Conservation (phyloP, 225 moss, liverwort and hornwort species). For the Asterella californica region DNA sequence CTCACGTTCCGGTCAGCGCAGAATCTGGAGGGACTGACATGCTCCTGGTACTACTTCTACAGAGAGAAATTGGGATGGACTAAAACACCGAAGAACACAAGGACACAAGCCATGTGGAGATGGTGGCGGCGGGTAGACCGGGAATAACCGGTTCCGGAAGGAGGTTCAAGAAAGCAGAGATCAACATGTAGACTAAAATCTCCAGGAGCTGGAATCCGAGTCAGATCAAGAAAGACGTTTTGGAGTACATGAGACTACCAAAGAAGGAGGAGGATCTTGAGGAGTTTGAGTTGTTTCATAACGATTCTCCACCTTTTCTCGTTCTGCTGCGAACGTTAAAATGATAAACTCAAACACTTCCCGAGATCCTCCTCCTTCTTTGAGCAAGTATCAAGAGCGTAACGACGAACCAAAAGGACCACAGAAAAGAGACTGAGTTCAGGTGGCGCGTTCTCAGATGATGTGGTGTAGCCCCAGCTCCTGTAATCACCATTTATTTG, state of each 20-base stretch:
- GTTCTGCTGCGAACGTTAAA: background rate
- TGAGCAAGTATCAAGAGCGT: background rate
- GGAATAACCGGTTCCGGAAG: background rate
- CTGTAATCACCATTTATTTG: conserved; percentile 54
- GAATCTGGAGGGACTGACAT: too few relatives aligned
- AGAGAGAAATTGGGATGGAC: background rate
- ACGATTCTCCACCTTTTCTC: background rate
- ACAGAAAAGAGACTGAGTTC: conserved; percentile 51
- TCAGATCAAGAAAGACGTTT: background rate
- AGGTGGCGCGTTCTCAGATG: conserved; percentile 45
- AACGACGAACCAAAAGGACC: conserved; percentile 45
- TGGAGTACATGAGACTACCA: background rate
- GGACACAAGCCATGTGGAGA: background rate
- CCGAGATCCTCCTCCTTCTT: background rate
- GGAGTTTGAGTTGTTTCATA: background rate
- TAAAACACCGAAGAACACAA: background rate
- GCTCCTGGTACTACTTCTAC: background rate
- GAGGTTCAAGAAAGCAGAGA: conserved; percentile 4
- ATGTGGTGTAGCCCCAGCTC: conserved; percentile 49
- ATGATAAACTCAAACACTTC: too few relatives aligned
- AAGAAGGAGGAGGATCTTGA: background rate
- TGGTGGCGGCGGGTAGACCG: background rate
- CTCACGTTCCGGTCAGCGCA: background rate
- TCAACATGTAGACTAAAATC: background rate
- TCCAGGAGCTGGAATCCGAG: background rate